Conservation (phyloP, 163 green algal species). For the Coccomyxa subellipsoidea region DNA sequence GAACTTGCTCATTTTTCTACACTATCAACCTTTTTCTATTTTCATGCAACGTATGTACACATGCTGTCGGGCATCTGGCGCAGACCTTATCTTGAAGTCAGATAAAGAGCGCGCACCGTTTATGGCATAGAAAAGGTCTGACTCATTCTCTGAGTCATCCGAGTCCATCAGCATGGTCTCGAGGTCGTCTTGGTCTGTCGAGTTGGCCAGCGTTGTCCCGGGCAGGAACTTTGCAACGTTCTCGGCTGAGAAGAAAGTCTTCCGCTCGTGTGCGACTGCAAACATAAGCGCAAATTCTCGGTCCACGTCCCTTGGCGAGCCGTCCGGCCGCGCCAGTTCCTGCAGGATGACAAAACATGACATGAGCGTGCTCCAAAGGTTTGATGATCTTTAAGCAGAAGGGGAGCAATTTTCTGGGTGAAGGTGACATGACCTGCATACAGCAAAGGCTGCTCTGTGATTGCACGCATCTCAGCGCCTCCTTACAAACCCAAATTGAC, state of each 20-base stretch:
- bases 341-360: no score
- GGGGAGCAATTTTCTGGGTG: no score
- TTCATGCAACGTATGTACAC: no score
- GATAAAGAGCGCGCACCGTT: neutral
- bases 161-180: constrained; percentile 57
- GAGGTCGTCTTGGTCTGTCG: neutral
- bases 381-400: no score
- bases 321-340: constrained; percentile 15
- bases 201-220: no score
- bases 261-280: constrained; percentile 55
- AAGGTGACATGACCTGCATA: no score
- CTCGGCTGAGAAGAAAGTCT: constrained; percentile 15
- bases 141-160: constrained; percentile 44
- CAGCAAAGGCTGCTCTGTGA: no score
- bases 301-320: constrained; percentile 29
- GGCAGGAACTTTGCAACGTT: neutral
- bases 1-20: no score
- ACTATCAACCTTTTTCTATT: no score
- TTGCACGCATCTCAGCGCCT: no score
- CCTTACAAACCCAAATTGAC: no score
- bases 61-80: neutral
- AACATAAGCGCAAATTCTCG: constrained; percentile 64
- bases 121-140: constrained; percentile 5
- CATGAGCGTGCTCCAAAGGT: no score
- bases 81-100: neutral